These are phyloP conservation scores for Decorospora gaudefroyi DNA, from an alignment of 2,329 filamentous ascomycete genomes.

Conservation along the genomic window DNA sequence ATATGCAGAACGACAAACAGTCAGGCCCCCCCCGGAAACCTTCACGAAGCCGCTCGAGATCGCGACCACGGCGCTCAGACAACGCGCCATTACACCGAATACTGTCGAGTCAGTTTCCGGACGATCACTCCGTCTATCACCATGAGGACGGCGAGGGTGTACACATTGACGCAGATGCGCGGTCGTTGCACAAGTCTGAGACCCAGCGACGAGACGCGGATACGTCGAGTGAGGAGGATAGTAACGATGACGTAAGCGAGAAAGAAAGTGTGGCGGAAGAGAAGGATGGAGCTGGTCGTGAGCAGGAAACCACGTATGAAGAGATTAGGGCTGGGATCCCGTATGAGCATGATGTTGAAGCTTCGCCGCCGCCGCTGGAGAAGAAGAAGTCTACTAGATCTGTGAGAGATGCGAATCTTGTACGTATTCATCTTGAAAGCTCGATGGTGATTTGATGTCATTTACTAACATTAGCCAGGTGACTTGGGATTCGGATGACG, in stretches of 20 bases:
- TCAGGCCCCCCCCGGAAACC: not conserved
- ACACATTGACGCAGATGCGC: slow-evolving; percentile 26
- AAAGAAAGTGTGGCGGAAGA: slow-evolving; percentile 16
- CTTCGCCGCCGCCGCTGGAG: slow-evolving; percentile 21
- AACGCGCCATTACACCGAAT: slow-evolving; percentile 33
- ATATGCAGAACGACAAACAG: slow-evolving; percentile 6
- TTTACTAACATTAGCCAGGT: slow-evolving; percentile 36
- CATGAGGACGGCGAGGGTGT: slow-evolving; percentile 37
- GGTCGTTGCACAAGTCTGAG: slow-evolving; percentile 33
- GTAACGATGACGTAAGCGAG: slow-evolving; percentile 11
- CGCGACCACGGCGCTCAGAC: slow-evolving; percentile 26
- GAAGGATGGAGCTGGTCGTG: slow-evolving; percentile 16
- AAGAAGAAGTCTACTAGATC: slow-evolving; percentile 33
- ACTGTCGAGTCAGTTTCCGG: slow-evolving; percentile 39
- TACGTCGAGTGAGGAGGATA: slow-evolving; percentile 14
- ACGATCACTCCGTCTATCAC: slow-evolving; percentile 45
- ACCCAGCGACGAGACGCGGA: slow-evolving; percentile 28
- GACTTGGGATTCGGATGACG: slow-evolving; percentile 53
- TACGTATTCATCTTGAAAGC: slow-evolving; percentile 13
- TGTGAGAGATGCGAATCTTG: slow-evolving; percentile 43
- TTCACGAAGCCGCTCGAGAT: slow-evolving; percentile 32
- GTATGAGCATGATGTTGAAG: slow-evolving; percentile 41
- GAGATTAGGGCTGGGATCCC: slow-evolving; percentile 38
- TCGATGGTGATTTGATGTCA: not conserved
- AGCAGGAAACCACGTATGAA: slow-evolving; percentile 25